Conservation (phyloP, 495 filamentous ascomycete species). For the Penicillium bovifimosum region DNA sequence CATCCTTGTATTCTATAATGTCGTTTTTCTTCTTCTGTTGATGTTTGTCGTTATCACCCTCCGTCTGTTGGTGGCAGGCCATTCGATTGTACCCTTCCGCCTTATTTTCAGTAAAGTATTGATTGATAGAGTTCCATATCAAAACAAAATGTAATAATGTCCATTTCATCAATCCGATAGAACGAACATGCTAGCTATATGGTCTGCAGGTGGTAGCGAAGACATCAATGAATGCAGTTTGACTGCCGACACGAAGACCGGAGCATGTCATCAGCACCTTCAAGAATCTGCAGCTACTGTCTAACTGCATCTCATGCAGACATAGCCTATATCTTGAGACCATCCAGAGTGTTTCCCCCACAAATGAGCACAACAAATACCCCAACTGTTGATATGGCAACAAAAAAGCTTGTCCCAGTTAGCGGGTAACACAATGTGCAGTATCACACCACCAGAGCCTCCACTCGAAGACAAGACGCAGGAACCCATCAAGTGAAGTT, state of each 20-base stretch:
- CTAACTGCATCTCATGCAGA: background rate
- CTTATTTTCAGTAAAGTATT: constrained; percentile 18
- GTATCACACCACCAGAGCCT: constrained; percentile 13
- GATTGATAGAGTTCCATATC: constrained; percentile 21
- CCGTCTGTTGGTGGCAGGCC: constrained; percentile 23
- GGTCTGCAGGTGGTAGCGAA: background rate
- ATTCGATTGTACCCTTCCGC: constrained; percentile 16
- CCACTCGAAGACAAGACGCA: background rate
- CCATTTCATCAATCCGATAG: background rate
- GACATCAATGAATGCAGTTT: too few species aligned
- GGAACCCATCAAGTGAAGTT: constrained; percentile 11
- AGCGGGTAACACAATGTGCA: constrained; percentile 4
- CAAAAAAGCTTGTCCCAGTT: background rate
- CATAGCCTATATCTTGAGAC: background rate
- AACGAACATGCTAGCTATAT: background rate
- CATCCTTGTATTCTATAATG: constrained; percentile 30
- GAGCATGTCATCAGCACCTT: background rate
- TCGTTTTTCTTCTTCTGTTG: constrained; percentile 24
- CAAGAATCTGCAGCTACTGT: background rate
- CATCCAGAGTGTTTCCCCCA: background rate
- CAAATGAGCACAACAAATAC: constrained; percentile 4
- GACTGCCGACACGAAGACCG: background rate
- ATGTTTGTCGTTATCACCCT: constrained; percentile 29
- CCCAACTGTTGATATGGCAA: constrained; percentile 19
- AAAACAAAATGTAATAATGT: constrained; percentile 24